Conservation (phyloP, 2,329 filamentous ascomycete genomes). For the Diaporthe velutina region DNA sequence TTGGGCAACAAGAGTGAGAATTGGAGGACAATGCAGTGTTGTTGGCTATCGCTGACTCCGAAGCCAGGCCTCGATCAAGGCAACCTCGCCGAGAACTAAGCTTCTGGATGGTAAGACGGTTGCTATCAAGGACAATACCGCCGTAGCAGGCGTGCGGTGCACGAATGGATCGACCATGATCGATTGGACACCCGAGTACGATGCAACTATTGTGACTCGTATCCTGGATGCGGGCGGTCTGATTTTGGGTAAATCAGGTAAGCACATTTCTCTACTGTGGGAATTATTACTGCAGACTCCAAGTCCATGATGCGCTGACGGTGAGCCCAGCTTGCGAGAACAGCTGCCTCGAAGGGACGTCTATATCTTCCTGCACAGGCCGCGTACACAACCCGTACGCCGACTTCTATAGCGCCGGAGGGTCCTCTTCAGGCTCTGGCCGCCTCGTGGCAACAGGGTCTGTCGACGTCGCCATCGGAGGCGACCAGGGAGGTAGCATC, state of each 20-base stretch:
- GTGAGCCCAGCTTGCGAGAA: conserved; percentile 47
- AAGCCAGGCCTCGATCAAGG: conserved; percentile 21
- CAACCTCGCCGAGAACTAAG: conserved; percentile 9
- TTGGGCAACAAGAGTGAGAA: conserved; percentile 32
- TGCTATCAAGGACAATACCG: conserved; percentile 49
- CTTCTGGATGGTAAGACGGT: conserved; percentile 32
- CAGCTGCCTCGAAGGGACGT: conserved; percentile 47
- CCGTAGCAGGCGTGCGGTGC: conserved; percentile 46
- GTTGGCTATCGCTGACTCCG: not conserved
- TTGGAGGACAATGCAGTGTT: not conserved
- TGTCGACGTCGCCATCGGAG: conserved; percentile 36
- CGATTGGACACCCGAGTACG: conserved; percentile 43
- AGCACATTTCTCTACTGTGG: not conserved
- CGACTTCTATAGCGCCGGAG: conserved; percentile 46
- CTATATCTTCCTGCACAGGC: conserved; percentile 46
- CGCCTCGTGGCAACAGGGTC: conserved; percentile 45
- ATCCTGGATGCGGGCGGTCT: conserved; percentile 45
- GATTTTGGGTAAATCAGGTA: conserved; percentile 43
- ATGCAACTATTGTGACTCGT: conserved; percentile 43
- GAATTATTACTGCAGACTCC: not conserved
- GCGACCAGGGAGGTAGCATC: conserved; percentile 50
- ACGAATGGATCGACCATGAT: conserved; percentile 42
- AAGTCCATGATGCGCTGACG: not conserved
- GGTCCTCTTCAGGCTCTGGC: conserved; percentile 50
- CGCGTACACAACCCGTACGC: conserved; percentile 47